Conservation (phyloP, 2,329 filamentous ascomycete species). For the Chaetomium sp. region DNA sequence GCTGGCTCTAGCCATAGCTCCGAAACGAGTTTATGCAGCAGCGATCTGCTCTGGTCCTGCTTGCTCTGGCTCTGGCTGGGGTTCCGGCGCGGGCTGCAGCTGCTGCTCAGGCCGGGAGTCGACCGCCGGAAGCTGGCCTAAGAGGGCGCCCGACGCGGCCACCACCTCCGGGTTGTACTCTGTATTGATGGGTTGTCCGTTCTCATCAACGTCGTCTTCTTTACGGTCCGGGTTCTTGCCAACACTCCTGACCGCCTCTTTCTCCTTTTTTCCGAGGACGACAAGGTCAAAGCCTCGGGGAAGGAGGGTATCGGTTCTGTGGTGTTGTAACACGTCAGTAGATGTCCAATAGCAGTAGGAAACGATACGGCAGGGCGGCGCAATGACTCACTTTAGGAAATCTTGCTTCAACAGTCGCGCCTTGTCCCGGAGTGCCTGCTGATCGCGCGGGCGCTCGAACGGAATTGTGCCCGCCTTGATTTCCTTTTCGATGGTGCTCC, state of each 20-base stretch:
- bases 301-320: slow-evolving; percentile 46
- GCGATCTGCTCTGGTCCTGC: background rate
- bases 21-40: background rate
- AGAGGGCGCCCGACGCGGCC: background rate
- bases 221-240: slow-evolving; percentile 54
- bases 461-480: slow-evolving; percentile 36
- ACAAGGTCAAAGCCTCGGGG: slow-evolving; percentile 55
- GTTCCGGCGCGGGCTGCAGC: slow-evolving; percentile 4
- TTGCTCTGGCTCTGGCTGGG: background rate
- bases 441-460: slow-evolving; percentile 51
- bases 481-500: slow-evolving; percentile 43
- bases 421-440: slow-evolving; percentile 60
- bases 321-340: slow-evolving; percentile 13
- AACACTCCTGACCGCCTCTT: slow-evolving; percentile 42
- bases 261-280: slow-evolving; percentile 54
- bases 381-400: slow-evolving; percentile 46
- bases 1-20: background rate
- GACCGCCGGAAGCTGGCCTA: background rate
- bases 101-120: slow-evolving; percentile 14
- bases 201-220: slow-evolving; percentile 49
- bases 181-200: slow-evolving; percentile 46
- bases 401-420: slow-evolving; percentile 60
- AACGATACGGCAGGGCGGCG: background rate
- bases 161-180: slow-evolving; percentile 3
- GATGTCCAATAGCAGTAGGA: too few relatives aligned